phyloP scores from a whole-genome alignment of 2,329 filamentous ascomycete genomes.

The Phaeosphaeriaceae sp. region DNA sequence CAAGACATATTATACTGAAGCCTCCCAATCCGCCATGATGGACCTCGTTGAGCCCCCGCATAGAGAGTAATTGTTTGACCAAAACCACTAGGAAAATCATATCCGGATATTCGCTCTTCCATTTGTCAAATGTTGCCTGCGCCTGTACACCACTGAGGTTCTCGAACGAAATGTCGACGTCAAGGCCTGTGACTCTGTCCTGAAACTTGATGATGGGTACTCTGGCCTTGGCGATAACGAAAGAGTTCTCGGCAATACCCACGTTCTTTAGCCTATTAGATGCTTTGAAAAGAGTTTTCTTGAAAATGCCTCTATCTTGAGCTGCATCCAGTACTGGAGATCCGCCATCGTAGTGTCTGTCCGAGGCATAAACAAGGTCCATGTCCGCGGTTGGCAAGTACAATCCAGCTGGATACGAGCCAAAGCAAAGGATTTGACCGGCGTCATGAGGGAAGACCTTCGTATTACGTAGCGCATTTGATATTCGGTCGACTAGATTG shows the following conservation, averaged over 20 bases:
- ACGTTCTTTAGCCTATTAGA: constrained; percentile 61
- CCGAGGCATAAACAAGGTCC: constrained; percentile 83
- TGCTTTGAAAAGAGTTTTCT: constrained; percentile 66
- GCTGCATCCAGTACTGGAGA: constrained; percentile 43
- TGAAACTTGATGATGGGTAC: constrained; percentile 93
- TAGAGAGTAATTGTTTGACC: constrained; percentile 89
- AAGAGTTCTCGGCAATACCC: constrained; percentile 66
- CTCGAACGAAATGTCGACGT: constrained; percentile 94
- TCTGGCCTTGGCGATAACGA: constrained; percentile 73
- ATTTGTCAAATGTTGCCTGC: constrained; percentile 77
- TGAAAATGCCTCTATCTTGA: constrained; percentile 54
- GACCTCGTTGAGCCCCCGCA: constrained; percentile 91
- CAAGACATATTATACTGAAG: constrained; percentile 91
- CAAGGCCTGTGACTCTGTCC: constrained; percentile 77
- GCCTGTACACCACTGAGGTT: constrained; percentile 83
- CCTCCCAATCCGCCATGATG: constrained; percentile 90
- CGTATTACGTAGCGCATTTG: constrained; percentile 58
- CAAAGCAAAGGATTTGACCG: constrained; percentile 76
- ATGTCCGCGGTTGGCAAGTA: constrained; percentile 86
- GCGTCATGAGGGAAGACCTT: constrained; percentile 30
- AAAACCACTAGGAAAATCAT: constrained; percentile 87
- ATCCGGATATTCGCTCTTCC: constrained; percentile 79
- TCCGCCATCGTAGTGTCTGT: constrained; percentile 62
- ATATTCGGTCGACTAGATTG: constrained; percentile 74
- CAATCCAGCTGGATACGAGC: constrained; percentile 86